Evolutionary conservation across 345 rosid genomes (phyloP), one percentile per base, ranked within the genome.

Genomic region (Hypericum androsaemum): DNA sequence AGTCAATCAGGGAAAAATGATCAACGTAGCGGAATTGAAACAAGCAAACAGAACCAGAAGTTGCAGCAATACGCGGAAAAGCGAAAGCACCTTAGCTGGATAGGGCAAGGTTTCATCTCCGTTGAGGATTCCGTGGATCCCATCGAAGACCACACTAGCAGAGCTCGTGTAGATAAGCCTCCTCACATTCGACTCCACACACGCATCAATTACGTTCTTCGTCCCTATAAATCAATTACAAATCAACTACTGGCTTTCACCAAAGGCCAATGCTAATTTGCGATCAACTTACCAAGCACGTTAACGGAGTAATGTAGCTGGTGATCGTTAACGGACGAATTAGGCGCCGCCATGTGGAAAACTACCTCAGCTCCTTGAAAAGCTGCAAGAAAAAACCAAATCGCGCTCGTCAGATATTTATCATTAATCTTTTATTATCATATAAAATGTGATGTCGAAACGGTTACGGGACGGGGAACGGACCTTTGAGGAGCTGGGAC

Each of bases 271-370:
- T 6, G 14, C 0, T 1, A 0, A 22, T 1, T 22, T 22, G 1
- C 11, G 12, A 14, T 8, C 12, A 41, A 13, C 28, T 37, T 54
- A 86, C 97, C 97, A 77, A 73, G 74, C 50, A 92, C 95, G 61
- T 88, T 92, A 60, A 92, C 98, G 7, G 96, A 83, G 64, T 79
- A 69, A 13, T 92, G 98, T 59, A 92, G 95, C 77, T 78, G 71
- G 56, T 66, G 61, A 61, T 64, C 74, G 44, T 92, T 92, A 56
- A 88, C 77, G 3, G 96, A 85, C 8, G 98, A 92, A 81, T 88
- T 74, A 5, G 98, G 98, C 49, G 98, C 96, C 38, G 98, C 98
- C 96, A 81, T 85, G 63, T 92, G 98, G 72, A 81, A 88, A 5
- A 92, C 89, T 6, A 80, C 96, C 54, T 88, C 84, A 11, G 71